Conservation (phyloP, 805 yeast genomes). For the Saturnispora galanensis region DNA sequence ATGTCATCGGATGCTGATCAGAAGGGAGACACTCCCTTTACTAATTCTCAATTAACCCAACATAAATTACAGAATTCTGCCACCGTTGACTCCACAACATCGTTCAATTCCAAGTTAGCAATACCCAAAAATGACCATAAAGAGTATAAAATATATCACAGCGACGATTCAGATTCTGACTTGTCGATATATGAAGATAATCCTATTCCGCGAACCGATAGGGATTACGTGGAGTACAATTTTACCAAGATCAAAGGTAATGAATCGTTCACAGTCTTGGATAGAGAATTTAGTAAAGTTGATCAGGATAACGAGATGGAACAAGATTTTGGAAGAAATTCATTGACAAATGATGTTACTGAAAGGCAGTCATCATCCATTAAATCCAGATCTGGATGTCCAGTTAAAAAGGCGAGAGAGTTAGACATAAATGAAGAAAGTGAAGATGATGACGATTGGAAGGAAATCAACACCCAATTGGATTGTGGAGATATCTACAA, state of each 20-base stretch:
- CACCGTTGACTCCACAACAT: constrained; percentile 1
- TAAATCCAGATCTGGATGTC: not conserved
- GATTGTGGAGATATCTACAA: constrained; percentile 63
- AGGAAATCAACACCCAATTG: constrained; percentile 76
- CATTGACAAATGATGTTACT: too few relatives aligned
- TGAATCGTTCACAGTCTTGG: constrained; percentile 16
- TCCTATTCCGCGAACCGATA: constrained; percentile 8
- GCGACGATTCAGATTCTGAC: not conserved
- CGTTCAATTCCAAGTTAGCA: not conserved
- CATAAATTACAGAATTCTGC: not conserved
- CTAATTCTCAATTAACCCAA: not conserved
- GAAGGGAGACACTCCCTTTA: not conserved
- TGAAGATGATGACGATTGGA: constrained; percentile 57
- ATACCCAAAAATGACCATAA: not conserved
- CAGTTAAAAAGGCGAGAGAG: not conserved
- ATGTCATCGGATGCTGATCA: constrained; percentile 7
- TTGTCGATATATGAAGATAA: not conserved
- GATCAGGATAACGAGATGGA: constrained; percentile 2
- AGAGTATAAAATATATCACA: not conserved
- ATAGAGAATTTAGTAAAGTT: constrained; percentile 13
- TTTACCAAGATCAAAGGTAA: constrained; percentile 3
- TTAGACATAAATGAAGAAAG: constrained; percentile 14
- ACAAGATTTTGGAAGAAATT: not conserved
- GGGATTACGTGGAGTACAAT: constrained; percentile 23
- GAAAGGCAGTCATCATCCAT: not conserved